These are phyloP conservation scores for Dalechampia spathulata DNA, from an alignment of 441 rosid genomes.

Conservation along the genomic window DNA sequence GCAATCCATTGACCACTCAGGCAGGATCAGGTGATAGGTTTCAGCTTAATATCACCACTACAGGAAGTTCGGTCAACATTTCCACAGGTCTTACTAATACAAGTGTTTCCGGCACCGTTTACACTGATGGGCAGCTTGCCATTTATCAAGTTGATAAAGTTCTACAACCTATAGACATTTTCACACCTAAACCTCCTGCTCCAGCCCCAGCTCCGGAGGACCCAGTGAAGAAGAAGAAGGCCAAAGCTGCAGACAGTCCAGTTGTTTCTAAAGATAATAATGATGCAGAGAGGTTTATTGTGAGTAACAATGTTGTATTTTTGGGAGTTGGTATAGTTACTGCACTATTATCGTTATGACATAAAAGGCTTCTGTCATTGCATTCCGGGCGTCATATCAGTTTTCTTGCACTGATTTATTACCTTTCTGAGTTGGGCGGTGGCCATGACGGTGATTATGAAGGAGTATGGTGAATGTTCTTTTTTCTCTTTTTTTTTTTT, in stretches of 20 bases:
- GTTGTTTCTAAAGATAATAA: constrained; percentile 41
- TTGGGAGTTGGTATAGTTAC: constrained; percentile 23
- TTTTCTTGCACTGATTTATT: constrained; percentile 1
- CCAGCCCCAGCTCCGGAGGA: constrained; percentile 73
- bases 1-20: constrained; percentile 75
- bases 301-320: constrained; percentile 10
- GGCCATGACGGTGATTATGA: constrained; percentile 1
- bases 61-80: constrained; percentile 65
- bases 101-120: constrained; percentile 57
- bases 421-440: constrained; percentile 9
- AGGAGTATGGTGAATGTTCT: constrained; percentile 19
- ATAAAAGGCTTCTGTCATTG: constrained; percentile 9
- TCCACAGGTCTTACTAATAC: constrained; percentile 70
- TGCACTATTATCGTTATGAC: constrained; percentile 33
- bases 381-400: background rate
- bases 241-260: constrained; percentile 28
- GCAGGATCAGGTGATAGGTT: constrained; percentile 62
- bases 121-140: constrained; percentile 79
- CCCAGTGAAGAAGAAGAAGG: constrained; percentile 46
- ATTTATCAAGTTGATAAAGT: constrained; percentile 74
- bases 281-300: constrained; percentile 21
- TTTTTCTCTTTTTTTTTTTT: background rate
- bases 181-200: constrained; percentile 62
- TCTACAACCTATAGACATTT: constrained; percentile 62
- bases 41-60: constrained; percentile 62